phyloP scores from a whole-genome alignment of 164 flowering plant species.

The Stephania japonica region DNA sequence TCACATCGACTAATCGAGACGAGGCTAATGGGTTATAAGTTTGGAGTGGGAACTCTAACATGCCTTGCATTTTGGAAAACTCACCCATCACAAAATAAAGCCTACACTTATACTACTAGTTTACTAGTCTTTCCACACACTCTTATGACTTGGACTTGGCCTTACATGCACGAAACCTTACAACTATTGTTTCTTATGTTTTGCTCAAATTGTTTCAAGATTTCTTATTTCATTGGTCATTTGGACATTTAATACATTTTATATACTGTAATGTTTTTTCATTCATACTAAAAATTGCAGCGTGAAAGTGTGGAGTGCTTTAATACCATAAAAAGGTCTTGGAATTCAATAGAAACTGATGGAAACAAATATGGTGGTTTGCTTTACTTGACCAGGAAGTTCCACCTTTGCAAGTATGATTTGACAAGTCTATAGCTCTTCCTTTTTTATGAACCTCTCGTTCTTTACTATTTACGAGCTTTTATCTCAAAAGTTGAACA shows the following conservation, averaged over 20 bases:
- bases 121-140: no score
- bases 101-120: no score
- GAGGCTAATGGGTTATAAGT: no score
- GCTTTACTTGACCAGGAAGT: slow-evolving; percentile 42
- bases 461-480: neutral
- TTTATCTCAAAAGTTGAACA: slow-evolving; percentile 5
- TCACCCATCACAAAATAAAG: no score
- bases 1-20: no score
- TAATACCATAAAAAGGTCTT: slow-evolving; percentile 65
- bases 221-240: neutral
- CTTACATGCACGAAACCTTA: neutral
- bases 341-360: slow-evolving; percentile 45
- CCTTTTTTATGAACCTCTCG: neutral
- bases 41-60: no score
- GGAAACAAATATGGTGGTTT: slow-evolving; percentile 55
- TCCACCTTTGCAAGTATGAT: slow-evolving; percentile 61
- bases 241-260: neutral
- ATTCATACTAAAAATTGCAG: slow-evolving; percentile 20
- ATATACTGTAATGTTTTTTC: neutral
- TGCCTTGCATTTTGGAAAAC: neutral
- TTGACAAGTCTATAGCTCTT: neutral
- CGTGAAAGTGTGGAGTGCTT: slow-evolving; percentile 79
- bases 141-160: no score
- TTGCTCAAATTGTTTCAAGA: neutral
- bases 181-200: neutral